Percentiles rank a stretch among this genome's conserved stretches.
Conservation (phyloP, 129 eudicot species). For the Deinandra increscens region DNA sequence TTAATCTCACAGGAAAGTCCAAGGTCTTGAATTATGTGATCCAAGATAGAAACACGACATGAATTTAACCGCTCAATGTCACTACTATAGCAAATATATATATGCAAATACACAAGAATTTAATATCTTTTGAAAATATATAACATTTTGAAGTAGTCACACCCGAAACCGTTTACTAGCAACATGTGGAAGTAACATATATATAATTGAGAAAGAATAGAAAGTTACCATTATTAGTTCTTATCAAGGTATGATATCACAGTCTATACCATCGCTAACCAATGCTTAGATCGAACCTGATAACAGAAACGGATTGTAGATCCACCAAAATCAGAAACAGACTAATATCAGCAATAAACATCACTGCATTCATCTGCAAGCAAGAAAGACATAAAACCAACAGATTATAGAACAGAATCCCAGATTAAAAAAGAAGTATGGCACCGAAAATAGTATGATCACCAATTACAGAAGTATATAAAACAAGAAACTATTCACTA, state of each 20-base stretch:
- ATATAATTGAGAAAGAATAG: not conserved
- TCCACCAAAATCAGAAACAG: not conserved
- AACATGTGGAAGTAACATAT: not conserved
- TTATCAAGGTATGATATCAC: not conserved
- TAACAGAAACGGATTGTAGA: not conserved
- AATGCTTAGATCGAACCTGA: not conserved
- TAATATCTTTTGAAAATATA: not conserved
- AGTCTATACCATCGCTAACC: not conserved
- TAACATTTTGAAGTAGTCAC: not conserved
- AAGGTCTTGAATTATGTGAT: too few species aligned
- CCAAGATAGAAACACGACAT: not conserved
- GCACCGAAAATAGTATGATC: too few species aligned
- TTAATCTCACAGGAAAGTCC: too few species aligned
- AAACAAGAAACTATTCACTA: too few species aligned
- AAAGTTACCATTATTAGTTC: not conserved
- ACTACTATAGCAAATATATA: too few species aligned
- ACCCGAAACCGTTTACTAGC: not conserved
- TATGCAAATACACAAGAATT: not conserved
- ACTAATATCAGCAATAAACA: not conserved
- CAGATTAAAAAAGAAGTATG: too few species aligned
- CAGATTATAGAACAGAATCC: too few species aligned
- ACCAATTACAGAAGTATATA: too few species aligned
- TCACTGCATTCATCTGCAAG: not conserved
- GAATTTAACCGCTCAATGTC: not conserved
- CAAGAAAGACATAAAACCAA: not conserved